Percentiles rank a stretch among this genome's conserved stretches.
These are phyloP conservation scores for Parasarocladium wereldwijsianum DNA, from an alignment of 2,329 filamentous ascomycete genomes.

Conservation along the genomic window DNA sequence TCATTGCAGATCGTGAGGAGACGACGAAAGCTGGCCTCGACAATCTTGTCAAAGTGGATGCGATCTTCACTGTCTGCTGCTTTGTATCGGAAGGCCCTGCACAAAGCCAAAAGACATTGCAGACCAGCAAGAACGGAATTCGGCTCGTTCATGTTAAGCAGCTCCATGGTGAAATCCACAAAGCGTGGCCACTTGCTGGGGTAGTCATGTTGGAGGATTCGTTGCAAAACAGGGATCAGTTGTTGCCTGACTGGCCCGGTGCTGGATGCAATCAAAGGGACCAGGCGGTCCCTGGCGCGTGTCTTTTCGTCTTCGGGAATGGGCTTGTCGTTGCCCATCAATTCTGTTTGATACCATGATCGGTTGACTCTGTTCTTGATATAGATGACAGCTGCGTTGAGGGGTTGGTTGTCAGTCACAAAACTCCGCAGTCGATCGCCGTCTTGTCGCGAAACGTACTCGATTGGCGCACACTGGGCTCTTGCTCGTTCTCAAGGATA, in stretches of 20 bases:
- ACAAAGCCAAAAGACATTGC: conserved; percentile 87
- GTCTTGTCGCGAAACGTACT: conserved; percentile 41
- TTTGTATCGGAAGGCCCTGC: conserved; percentile 92
- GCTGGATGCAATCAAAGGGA: conserved; percentile 75
- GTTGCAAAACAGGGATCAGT: conserved; percentile 85
- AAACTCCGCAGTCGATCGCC: conserved; percentile 3
- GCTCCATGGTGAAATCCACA: conserved; percentile 78
- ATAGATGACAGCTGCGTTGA: conserved; percentile 69
- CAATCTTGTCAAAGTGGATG: conserved; percentile 85
- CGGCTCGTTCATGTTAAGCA: conserved; percentile 76
- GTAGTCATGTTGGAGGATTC: conserved; percentile 92
- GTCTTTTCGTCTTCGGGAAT: conserved; percentile 84
- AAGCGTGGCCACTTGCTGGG: conserved; percentile 89
- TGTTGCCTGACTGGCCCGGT: conserved; percentile 76
- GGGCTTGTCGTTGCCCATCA: conserved; percentile 54
- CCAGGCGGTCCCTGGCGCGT: conserved; percentile 71
- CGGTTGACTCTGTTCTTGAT: conserved; percentile 94
- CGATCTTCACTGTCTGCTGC: conserved; percentile 58
- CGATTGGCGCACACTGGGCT: conserved; percentile 70
- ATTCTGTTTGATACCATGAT: conserved; percentile 71
- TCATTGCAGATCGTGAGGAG: conserved; percentile 77
- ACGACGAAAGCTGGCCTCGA: conserved; percentile 79
- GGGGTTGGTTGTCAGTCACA: conserved; percentile 7
- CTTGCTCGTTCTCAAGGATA: conserved; percentile 79
- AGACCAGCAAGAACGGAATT: conserved; percentile 82